These are phyloP conservation scores for Ganoderma sp. DNA, from an alignment of 1,284 basidiomycete genomes.

Conservation along the genomic window DNA sequence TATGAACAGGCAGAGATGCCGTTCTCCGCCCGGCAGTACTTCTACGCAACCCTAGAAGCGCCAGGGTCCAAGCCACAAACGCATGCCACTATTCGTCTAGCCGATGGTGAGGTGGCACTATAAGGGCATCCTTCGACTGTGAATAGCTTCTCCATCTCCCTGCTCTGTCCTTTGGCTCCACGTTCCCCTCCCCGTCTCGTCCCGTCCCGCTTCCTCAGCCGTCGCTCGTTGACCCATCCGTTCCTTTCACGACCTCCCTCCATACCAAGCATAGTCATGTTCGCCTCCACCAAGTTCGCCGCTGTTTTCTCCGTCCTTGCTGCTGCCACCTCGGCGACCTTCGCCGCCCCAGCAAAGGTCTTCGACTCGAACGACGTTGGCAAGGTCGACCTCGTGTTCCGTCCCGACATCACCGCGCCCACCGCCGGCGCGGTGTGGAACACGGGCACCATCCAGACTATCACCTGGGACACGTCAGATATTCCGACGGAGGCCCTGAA, in stretches of 20 bases:
- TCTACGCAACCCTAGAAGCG: conserved; percentile 13
- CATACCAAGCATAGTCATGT: conserved; percentile 26
- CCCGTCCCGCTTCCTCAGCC: conserved; percentile 8
- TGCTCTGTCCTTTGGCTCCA: conserved; percentile 5
- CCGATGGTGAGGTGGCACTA: conserved; percentile 8
- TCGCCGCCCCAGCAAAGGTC: conserved; percentile 38
- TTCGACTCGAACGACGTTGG: conserved; percentile 25
- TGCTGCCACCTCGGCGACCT: conserved; percentile 32
- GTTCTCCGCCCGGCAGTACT: not conserved
- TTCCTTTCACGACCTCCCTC: conserved; percentile 17
- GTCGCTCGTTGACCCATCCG: conserved; percentile 18
- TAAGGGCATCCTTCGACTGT: not conserved
- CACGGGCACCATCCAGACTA: conserved; percentile 43
- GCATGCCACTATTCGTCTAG: not conserved
- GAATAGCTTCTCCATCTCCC: not conserved
- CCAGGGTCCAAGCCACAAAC: not conserved
- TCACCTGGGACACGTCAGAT: conserved; percentile 49
- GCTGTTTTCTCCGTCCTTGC: conserved; percentile 35
- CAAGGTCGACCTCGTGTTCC: conserved; percentile 49
- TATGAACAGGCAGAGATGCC: not conserved
- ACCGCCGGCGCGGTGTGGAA: conserved; percentile 44
- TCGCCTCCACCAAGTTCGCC: conserved; percentile 34
- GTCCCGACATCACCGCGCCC: conserved; percentile 51
- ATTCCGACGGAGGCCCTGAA: conserved; percentile 42
- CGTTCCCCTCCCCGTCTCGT: conserved; percentile 7